phyloP scores from a whole-genome alignment of 148 eudicot genomes.

The Cornus florida region DNA sequence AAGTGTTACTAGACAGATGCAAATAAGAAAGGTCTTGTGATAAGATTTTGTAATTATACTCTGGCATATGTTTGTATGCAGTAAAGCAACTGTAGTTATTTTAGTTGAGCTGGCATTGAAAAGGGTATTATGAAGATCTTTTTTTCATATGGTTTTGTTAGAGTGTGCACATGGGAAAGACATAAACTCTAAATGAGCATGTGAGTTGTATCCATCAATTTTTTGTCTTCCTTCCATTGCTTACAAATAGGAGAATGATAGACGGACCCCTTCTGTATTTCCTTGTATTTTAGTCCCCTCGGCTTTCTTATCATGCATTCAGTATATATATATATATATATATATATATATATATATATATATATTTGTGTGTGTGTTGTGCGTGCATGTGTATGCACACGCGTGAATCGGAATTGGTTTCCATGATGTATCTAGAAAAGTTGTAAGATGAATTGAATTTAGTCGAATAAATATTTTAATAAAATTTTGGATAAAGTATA shows the following conservation, averaged over 20 bases:
- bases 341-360: too few relatives aligned
- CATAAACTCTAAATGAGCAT: conserved; percentile 22
- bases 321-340: too few relatives aligned
- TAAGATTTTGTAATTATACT: not conserved
- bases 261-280: not conserved
- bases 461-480: too few relatives aligned
- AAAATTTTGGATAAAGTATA: too few relatives aligned
- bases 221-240: conserved; percentile 15
- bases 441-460: too few relatives aligned
- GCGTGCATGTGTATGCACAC: too few relatives aligned
- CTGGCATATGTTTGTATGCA: not conserved
- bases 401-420: too few relatives aligned
- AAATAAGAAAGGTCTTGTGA: conserved; percentile 5
- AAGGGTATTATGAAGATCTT: not conserved
- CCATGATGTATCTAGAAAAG: too few relatives aligned
- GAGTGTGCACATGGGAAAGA: conserved; percentile 46
- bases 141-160: conserved; percentile 6
- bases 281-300: conserved; percentile 7
- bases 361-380: too few relatives aligned
- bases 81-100: not conserved
- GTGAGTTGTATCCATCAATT: conserved; percentile 31
- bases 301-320: too few relatives aligned
- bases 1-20: conserved; percentile 3
- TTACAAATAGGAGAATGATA: conserved; percentile 14
- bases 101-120: conserved; percentile 9